A percentile compares a stretch with the other conserved stretches of the same genome.
Conservation (phyloP, 1,284 basidiomycete genomes). For the Megacollybia platyphylla region DNA sequence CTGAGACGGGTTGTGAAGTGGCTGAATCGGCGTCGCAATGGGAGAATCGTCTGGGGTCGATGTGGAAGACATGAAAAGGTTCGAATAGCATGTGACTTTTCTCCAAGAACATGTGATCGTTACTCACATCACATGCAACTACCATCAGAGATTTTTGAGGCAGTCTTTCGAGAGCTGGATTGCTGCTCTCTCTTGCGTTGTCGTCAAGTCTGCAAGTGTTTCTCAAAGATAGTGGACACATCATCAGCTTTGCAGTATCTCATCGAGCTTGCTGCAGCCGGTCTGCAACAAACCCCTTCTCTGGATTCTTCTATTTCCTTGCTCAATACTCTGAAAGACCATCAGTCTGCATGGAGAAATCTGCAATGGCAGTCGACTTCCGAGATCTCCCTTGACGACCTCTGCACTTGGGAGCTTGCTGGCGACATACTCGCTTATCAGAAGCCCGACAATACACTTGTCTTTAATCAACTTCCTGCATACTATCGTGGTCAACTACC, state of each 20-base stretch:
- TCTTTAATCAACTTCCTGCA: conserved; percentile 10
- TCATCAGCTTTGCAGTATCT: conserved; percentile 9
- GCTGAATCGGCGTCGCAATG: conserved; percentile 47
- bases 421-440: conserved; percentile 10
- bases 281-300: conserved; percentile 5
- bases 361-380: conserved; percentile 5
- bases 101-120: no score
- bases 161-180: no score
- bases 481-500: conserved; percentile 9
- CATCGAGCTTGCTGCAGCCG: conserved; percentile 7
- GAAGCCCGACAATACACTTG: conserved; percentile 1
- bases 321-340: conserved; percentile 7
- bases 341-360: conserved; percentile 10
- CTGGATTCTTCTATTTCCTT: conserved; percentile 4
- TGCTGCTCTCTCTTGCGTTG: no score
- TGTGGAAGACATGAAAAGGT: conserved; percentile 38
- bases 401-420: conserved; percentile 11
- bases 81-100: no score
- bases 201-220: conserved; percentile 6
- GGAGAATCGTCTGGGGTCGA: conserved; percentile 53
- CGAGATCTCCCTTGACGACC: neutral
- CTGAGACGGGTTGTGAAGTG: conserved; percentile 74
- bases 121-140: no score
- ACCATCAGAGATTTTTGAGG: no score
- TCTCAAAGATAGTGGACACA: conserved; percentile 3